Evolutionary conservation across 2,329 filamentous ascomycete species (phyloP), one percentile per base, ranked within the genome.

Genomic region (Tolypocladium tropicale): DNA sequence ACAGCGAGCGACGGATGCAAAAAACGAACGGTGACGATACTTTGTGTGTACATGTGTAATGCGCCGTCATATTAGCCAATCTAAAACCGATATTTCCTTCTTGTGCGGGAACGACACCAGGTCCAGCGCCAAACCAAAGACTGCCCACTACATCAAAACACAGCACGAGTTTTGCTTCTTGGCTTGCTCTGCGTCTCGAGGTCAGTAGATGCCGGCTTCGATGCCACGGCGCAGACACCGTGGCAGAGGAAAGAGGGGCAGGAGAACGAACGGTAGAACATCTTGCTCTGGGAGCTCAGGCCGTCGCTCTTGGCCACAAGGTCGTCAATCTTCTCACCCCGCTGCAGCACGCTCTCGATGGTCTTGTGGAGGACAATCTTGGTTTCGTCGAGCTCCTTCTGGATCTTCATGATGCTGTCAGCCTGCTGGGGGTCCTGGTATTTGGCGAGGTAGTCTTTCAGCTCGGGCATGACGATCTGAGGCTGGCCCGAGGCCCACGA

Each of bases 281-380:
- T 93, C 81, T 96, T 97, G 76, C 90, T 96, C 78, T 94, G 89
- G 53, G 84, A 83, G 73, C 90, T 95, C 67, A 99, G 74, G 14
- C 86, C 90, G 65, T 96, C 90, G 67, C 90, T 95, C 83, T 97
- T 97, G 61, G 86, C 86, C 50, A 97, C 93, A 64, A 99, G 75
- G 65, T 88, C 89, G 68, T 97, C 93, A 63, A 99, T 90, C 81
- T 96, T 97, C 83, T 97, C 92, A 46, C 92, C 94, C 59, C 94
- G 83, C 78, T 96, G 87, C 67, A 96, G 73, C 54, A 80, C 85
- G 66, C 84, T 89, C 77, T 95, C 88, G 65, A 96, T 96, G 49
- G 94, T 96, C 82, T 97, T 95, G 76, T 97, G 91, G 65, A 99
- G 79, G 58, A 96, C 87, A 68, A 95, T 92, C 82, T 96, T 97